Conservation (phyloP, 352 stramenopile species). For the Plasmopara viticola region DNA sequence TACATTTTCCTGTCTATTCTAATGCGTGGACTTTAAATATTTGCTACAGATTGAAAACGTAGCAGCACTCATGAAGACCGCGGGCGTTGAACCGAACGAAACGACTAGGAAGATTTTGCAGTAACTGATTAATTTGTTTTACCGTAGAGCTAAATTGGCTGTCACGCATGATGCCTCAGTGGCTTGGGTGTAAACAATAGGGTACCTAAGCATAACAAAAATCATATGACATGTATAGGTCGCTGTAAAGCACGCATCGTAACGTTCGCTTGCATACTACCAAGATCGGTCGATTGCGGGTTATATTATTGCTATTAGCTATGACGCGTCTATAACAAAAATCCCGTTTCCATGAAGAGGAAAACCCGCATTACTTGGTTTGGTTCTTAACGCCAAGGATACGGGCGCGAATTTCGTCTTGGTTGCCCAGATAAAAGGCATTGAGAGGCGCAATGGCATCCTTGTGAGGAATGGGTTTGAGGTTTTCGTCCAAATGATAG, state of each 20-base stretch:
- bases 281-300: background rate
- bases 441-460: constrained; percentile 82
- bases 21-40: background rate
- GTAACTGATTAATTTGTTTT: constrained; percentile 18
- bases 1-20: background rate
- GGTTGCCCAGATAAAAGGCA: constrained; percentile 88
- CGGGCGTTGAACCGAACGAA: constrained; percentile 71
- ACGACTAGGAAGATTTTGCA: constrained; percentile 81
- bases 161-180: constrained; percentile 7
- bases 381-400: constrained; percentile 98
- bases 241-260: too few relatives aligned
- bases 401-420: constrained; percentile 92
- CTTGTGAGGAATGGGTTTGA: constrained; percentile 75
- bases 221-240: too few relatives aligned
- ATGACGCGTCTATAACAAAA: background rate
- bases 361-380: constrained; percentile 83
- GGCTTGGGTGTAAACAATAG: too few relatives aligned
- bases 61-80: constrained; percentile 68
- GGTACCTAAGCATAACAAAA: too few relatives aligned
- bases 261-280: constrained; percentile 3
- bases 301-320: background rate
- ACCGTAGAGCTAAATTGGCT: constrained; percentile 7
- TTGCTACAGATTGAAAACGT: constrained; percentile 56
- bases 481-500: constrained; percentile 85
- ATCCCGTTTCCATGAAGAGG: too few relatives aligned